Conservation (phyloP, 2,329 filamentous ascomycete genomes). For the Cordyceps cateniannulata region DNA sequence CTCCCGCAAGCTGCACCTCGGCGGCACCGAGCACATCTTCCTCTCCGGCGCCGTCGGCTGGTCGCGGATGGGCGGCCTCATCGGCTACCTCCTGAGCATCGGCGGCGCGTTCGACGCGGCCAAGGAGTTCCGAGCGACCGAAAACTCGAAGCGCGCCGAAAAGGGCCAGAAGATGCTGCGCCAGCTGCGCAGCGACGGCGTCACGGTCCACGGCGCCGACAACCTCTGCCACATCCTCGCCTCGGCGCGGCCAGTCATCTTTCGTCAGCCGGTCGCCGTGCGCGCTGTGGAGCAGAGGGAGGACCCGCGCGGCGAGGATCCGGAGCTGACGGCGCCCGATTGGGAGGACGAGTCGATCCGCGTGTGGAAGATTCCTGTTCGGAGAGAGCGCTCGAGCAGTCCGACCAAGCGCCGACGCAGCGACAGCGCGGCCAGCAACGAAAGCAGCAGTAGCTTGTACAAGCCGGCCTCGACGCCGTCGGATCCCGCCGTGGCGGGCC, state of each 20-base stretch:
- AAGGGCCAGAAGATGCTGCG: constrained; percentile 29
- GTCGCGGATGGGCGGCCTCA: constrained; percentile 70
- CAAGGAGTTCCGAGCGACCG: constrained; percentile 31
- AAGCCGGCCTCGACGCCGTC: constrained; percentile 18
- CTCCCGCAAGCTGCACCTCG: constrained; percentile 59
- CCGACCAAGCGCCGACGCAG: constrained; percentile 28
- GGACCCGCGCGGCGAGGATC: constrained; percentile 28
- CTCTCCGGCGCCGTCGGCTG: constrained; percentile 72
- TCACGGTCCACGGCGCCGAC: constrained; percentile 70
- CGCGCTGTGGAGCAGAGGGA: constrained; percentile 58
- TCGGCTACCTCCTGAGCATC: constrained; percentile 79
- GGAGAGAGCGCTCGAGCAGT: constrained; percentile 25
- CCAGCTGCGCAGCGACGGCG: constrained; percentile 22
- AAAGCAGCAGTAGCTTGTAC: constrained; percentile 14
- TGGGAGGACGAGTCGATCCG: constrained; percentile 71
- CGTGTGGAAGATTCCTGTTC: constrained; percentile 71
- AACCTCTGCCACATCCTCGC: constrained; percentile 78
- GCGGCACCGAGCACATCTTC: constrained; percentile 70
- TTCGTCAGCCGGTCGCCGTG: constrained; percentile 76
- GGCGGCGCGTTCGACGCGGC: constrained; percentile 57
- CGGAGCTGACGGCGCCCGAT: constrained; percentile 45
- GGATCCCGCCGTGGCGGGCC: constrained; percentile 24
- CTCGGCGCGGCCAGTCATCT: constrained; percentile 78
- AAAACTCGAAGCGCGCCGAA: constrained; percentile 34
- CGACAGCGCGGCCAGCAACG: constrained; percentile 16